Evolutionary conservation across 495 filamentous ascomycete species (phyloP).

Genomic region (Aspergillus campestris): DNA sequence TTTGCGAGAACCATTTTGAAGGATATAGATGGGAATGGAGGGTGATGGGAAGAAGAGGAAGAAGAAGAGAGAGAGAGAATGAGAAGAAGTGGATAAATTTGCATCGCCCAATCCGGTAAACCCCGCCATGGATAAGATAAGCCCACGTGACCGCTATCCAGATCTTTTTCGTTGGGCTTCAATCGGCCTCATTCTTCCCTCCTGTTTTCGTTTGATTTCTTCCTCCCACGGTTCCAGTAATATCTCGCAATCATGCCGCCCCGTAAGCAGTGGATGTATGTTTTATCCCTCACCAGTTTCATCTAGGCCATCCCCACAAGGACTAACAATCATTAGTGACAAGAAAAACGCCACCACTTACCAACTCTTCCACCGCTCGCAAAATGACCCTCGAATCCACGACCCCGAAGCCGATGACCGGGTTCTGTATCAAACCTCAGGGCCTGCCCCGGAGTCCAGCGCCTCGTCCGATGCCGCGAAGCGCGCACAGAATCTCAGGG

Average conservation of each 20-base stretch:
- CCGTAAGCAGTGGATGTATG: slow-evolving; percentile 84
- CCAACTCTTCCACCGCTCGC: slow-evolving; percentile 87
- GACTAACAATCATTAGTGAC: slow-evolving; percentile 48
- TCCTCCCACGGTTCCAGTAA: slow-evolving; percentile 3
- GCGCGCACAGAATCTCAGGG: slow-evolving; percentile 52
- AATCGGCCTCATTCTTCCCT: slow-evolving; percentile 27
- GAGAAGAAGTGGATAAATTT: slow-evolving; percentile 2
- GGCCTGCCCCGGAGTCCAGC: slow-evolving; percentile 25
- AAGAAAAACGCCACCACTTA: slow-evolving; percentile 92
- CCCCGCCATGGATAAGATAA: slow-evolving; percentile 23
- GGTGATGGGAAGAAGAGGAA: slow-evolving; percentile 14
- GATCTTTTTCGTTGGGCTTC: slow-evolving; percentile 18
- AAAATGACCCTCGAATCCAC: slow-evolving; percentile 93
- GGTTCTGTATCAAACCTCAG: slow-evolving; percentile 53
- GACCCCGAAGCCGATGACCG: slow-evolving; percentile 73
- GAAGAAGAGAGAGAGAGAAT: slow-evolving; percentile 3
- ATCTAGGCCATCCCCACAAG: neutral
- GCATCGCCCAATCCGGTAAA: slow-evolving; percentile 6
- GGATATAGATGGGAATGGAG: slow-evolving; percentile 8
- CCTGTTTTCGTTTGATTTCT: slow-evolving; percentile 15
- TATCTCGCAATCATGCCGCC: slow-evolving; percentile 50
- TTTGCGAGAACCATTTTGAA: slow-evolving; percentile 83
- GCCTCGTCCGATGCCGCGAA: slow-evolving; percentile 26
- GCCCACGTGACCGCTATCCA: slow-evolving; percentile 12
- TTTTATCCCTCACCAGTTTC: slow-evolving; percentile 5